Conservation (phyloP, 805 yeast species). For the Teunomyces lycoperdinae region DNA sequence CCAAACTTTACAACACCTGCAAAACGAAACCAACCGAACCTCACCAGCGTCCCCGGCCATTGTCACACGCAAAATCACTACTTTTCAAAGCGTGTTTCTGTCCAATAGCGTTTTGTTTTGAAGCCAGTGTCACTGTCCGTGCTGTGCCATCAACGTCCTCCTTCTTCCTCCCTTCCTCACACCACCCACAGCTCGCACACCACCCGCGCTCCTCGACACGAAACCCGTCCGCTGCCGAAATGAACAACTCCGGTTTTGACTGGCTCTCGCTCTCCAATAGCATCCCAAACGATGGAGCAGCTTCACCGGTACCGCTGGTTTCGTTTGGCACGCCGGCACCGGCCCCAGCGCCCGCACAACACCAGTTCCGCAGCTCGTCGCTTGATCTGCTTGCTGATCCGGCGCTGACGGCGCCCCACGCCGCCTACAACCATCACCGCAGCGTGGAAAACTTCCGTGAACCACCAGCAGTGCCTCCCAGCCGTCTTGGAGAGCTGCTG, state of each 20-base stretch:
- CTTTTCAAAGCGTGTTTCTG: neutral
- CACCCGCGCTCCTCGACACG: neutral
- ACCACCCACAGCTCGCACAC: neutral
- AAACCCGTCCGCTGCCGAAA: conserved; percentile 6
- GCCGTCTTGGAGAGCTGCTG: neutral
- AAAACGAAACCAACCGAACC: too few relatives aligned
- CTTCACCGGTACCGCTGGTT: conserved; percentile 47
- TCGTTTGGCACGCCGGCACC: conserved; percentile 32
- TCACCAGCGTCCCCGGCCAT: neutral
- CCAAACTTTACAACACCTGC: neutral
- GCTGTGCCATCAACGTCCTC: neutral
- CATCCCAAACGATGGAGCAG: conserved; percentile 16
- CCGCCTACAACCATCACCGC: conserved; percentile 5
- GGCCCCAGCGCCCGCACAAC: conserved; percentile 5
- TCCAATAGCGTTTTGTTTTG: neutral
- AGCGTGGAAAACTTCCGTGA: conserved; percentile 12
- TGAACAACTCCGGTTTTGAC: conserved; percentile 45
- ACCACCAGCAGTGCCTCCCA: conserved; percentile 7
- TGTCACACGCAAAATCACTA: too few relatives aligned
- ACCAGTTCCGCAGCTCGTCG: conserved; percentile 11
- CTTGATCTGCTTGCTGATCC: conserved; percentile 12
- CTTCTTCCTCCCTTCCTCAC: neutral
- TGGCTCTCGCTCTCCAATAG: conserved; percentile 39
- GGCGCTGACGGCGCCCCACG: conserved; percentile 1
- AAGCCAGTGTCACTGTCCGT: neutral